Evolutionary conservation across 345 rosid species (phyloP).

Genomic region (Citrus glauca): DNA sequence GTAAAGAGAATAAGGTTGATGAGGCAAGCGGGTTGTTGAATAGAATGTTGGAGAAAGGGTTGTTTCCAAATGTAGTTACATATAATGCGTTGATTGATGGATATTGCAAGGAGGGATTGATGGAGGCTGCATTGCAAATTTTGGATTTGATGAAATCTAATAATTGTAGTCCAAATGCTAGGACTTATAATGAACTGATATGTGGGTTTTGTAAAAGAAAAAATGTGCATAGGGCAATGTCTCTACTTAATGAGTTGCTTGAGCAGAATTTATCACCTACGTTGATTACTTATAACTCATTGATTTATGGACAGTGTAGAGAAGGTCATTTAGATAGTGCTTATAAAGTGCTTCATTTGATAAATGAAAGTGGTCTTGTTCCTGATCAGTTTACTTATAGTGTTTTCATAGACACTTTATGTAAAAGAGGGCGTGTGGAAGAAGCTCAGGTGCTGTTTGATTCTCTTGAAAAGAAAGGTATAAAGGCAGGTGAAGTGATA

Average conservation of each 20-base stretch:
- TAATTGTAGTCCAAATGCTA: slow-evolving; percentile 59
- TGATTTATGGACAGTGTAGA: slow-evolving; percentile 74
- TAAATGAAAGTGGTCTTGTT: slow-evolving; percentile 50
- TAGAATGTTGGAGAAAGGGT: slow-evolving; percentile 56
- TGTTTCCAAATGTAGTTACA: slow-evolving; percentile 63
- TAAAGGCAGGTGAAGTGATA: slow-evolving; percentile 68
- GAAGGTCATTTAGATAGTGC: slow-evolving; percentile 72
- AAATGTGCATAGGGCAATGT: slow-evolving; percentile 83
- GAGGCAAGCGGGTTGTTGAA: slow-evolving; percentile 55
- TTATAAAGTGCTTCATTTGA: slow-evolving; percentile 61
- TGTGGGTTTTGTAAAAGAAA: slow-evolving; percentile 60
- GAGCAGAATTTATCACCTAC: slow-evolving; percentile 46
- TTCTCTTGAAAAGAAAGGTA: slow-evolving; percentile 66
- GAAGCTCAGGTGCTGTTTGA: slow-evolving; percentile 66
- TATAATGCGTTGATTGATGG: slow-evolving; percentile 85
- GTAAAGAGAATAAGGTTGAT: slow-evolving; percentile 52
- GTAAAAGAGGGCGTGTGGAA: slow-evolving; percentile 61
- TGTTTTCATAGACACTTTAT: slow-evolving; percentile 59
- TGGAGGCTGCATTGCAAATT: slow-evolving; percentile 58
- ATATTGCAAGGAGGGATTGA: slow-evolving; percentile 64
- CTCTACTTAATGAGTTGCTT: slow-evolving; percentile 52
- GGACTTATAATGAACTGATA: slow-evolving; percentile 83
- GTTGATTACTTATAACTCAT: slow-evolving; percentile 63
- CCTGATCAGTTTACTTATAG: slow-evolving; percentile 78
- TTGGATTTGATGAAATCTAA: slow-evolving; percentile 64